Base-by-base conservation (phyloP, 176 grass and related monocot genomes). In the Oropetium thomaeum region DNA sequence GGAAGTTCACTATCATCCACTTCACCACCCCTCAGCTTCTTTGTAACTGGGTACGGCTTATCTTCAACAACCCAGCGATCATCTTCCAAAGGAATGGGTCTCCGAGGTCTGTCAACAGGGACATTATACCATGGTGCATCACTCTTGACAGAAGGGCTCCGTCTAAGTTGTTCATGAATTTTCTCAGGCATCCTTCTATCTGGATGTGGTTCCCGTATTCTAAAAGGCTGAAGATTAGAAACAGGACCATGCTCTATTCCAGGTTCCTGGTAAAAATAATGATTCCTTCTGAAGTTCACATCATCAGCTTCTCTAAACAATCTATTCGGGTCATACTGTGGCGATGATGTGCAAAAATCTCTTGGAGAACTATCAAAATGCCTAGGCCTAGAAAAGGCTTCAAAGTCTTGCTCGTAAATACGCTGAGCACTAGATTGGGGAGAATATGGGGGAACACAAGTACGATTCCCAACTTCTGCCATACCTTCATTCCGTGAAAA, bases 1-100 rank as follows among this genome's bases (percentile, higher is more conserved):
- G 91, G 96, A 45, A 99, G 89, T 72, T 99, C 96, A 44, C 78
- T 79, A 83, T 92, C 96, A 73, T 76, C 70, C 48, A 79, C 67
- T 59, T 78, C 32, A 64, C 51, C 65, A 76, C 74, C 58, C 66
- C 62, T 90, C 82, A 57, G 68, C 37, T 83, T 93, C 87, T 90
- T 93, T 62, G 84, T 35, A 73, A 62, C 82, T 72, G 85, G 91
- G 39, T 85, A 80, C 4, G 65, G 67, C 70, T 60, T 60, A 65
- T 85, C 84, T 61, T 84, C 84, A 60, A 54, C 52, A 37, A 80
- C 75, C 84, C 81, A 90, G n/a, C n/a, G n/a, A 64, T 87, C 58
- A 85, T 82, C 87, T 73, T 87, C 78, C 67, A 82, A 30, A 20
- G 78, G 81, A 72, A 84, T 65, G 59, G 78, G 58, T 80, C 84